phyloP scores from a whole-genome alignment of 2,329 filamentous ascomycete genomes.

The Bipolaris victoriae region DNA sequence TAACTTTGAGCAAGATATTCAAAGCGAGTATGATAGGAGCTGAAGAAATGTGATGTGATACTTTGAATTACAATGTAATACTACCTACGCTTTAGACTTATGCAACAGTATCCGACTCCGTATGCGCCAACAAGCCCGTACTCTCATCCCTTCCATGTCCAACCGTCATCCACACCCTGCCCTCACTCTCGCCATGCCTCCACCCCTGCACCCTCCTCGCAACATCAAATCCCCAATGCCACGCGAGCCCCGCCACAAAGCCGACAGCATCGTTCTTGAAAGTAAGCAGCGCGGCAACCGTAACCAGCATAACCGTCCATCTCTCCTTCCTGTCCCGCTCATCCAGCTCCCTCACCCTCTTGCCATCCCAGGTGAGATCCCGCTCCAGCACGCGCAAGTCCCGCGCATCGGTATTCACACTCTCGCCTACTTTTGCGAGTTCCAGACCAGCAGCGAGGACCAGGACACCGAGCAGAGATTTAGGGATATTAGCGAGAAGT shows the following conservation, averaged over 20 bases:
- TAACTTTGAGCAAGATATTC: background rate
- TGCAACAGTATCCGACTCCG: conserved; percentile 35
- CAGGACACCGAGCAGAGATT: conserved; percentile 80
- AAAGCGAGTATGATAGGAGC: background rate
- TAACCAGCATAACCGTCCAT: conserved; percentile 91
- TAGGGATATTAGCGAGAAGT: conserved; percentile 75
- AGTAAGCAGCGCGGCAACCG: conserved; percentile 78
- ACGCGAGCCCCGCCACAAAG: conserved; percentile 80
- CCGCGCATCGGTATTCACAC: conserved; percentile 75
- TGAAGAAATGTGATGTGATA: no score
- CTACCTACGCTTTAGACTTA: background rate
- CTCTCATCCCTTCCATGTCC: conserved; percentile 31
- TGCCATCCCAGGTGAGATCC: conserved; percentile 41
- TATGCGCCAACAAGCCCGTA: conserved; percentile 31
- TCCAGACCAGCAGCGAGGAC: conserved; percentile 89
- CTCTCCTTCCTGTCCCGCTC: conserved; percentile 74
- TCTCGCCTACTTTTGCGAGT: conserved; percentile 82
- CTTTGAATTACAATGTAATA: background rate
- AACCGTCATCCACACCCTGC: conserved; percentile 34
- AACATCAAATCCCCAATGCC: conserved; percentile 69
- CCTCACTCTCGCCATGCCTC: conserved; percentile 26
- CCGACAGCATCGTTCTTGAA: conserved; percentile 92
- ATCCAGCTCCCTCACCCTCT: conserved; percentile 60
- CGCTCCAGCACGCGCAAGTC: conserved; percentile 57
- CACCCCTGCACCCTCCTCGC: conserved; percentile 34